Base-by-base conservation (phyloP, 2,329 filamentous ascomycete species). In the Incumbomyces delicatus region DNA sequence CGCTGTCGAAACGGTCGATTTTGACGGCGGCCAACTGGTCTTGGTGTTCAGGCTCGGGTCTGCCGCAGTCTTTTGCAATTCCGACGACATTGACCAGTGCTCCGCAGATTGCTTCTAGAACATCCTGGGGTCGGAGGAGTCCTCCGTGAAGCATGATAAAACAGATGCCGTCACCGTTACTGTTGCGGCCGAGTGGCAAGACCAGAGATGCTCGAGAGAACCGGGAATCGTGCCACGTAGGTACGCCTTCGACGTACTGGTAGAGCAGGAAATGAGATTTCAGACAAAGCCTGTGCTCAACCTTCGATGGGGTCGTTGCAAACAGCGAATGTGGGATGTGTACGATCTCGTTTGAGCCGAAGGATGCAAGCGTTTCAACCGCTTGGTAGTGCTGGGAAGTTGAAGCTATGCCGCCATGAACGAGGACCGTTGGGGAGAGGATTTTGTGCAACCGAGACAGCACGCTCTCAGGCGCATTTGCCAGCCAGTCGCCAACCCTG, bases 201-300 rank as follows among this genome's bases (percentile, higher is more conserved):
- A 14, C 4, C 14, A 44, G 22, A 17, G 13, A 13, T 14, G 11
- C 29, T n/a, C 16, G 14, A 11, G n/a, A n/a, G 14, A 36, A 8
- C 6, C 10, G 12, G 3, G 41, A 10, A 35, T n/a, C 6, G n/a
- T 36, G 22, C 41, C 41, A 44, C 5, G 27, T 17, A 27, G 33
- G 41, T 22, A 36, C 13, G 29, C n/a, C 32, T n/a, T 35, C 17
- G 11, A 36, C 31, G 16, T 44, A 42, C 40, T 29, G 20, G 17
- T 33, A 33, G 2, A 42, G 32, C 11, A 18, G 31, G 33, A 44
- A 35, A 14, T 44, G 41, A 35, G 41, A 44, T 29, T 44, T 31
- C 18, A 44, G 18, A 11, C 13, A 16, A 14, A 13, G 4, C 6
- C 31, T 12, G 31, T 36, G 41, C 14, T 36, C 41, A 16, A 18